Conservation (phyloP, 2,329 filamentous ascomycete genomes). For the Aspergillus sp. region DNA sequence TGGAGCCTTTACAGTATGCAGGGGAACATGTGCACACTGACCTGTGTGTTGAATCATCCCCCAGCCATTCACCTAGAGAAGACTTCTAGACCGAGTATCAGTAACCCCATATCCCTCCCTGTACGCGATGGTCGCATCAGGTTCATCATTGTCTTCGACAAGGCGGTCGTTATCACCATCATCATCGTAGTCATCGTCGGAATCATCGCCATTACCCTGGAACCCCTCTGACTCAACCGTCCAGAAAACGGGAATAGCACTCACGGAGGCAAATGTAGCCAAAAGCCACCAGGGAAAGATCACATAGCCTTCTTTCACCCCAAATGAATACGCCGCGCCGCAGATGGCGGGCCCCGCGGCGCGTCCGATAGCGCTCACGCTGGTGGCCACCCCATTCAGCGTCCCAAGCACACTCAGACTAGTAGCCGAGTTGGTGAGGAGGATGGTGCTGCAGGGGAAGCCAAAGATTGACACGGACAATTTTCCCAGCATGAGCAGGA, state of each 20-base stretch:
- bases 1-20: neutral
- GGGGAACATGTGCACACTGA: neutral
- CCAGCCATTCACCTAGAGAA: neutral
- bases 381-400: constrained; percentile 85
- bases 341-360: constrained; percentile 73
- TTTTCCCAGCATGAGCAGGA: constrained; percentile 69
- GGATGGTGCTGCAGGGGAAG: constrained; percentile 85
- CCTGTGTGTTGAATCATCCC: neutral
- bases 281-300: constrained; percentile 80
- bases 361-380: constrained; percentile 74
- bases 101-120: neutral
- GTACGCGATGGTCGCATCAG: neutral
- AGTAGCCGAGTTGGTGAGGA: constrained; percentile 81
- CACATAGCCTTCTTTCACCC: constrained; percentile 71
- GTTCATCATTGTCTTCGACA: neutral
- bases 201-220: constrained; percentile 33
- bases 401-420: constrained; percentile 78
- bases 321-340: constrained; percentile 71
- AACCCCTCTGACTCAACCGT: constrained; percentile 72
- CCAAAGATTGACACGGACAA: constrained; percentile 75
- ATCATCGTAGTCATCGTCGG: constrained; percentile 25
- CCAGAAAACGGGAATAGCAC: constrained; percentile 70
- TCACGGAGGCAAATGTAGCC: constrained; percentile 60
- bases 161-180: constrained; percentile 6
- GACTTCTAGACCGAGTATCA: neutral